Evolutionary conservation across 768 basidiomycete species (phyloP).

Genomic region (Kwoniella shandongensis): DNA sequence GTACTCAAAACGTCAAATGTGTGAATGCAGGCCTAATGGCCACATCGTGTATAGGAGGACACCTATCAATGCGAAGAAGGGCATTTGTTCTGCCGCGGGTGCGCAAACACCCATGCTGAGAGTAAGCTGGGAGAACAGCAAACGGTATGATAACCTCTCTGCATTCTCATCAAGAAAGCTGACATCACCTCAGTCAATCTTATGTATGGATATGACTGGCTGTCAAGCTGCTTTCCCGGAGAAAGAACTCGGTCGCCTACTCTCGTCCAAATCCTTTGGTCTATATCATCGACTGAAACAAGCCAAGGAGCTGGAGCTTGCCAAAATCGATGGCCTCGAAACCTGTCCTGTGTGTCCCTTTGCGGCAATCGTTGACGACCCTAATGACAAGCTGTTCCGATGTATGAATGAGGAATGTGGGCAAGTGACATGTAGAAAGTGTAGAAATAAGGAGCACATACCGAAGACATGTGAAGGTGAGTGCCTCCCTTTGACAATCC

Average conservation of each 20-base stretch:
- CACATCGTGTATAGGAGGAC: constrained; percentile 60
- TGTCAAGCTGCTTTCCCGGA: constrained; percentile 68
- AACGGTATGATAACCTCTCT: constrained; percentile 37
- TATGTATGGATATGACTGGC: constrained; percentile 80
- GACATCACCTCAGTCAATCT: constrained; percentile 56
- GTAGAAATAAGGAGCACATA: constrained; percentile 63
- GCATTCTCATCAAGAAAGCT: constrained; percentile 55
- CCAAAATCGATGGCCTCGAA: constrained; percentile 75
- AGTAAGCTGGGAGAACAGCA: constrained; percentile 59
- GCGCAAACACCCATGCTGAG: constrained; percentile 69
- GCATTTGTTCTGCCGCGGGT: constrained; percentile 78
- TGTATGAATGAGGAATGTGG: constrained; percentile 64
- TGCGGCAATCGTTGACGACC: constrained; percentile 73
- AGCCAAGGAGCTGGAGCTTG: constrained; percentile 74
- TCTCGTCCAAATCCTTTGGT: constrained; percentile 65
- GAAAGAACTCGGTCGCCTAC: constrained; percentile 67
- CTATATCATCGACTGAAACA: constrained; percentile 67
- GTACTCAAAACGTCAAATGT: constrained; percentile 43
- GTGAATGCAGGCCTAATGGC: constrained; percentile 2
- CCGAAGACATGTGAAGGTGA: constrained; percentile 53
- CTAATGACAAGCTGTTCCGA: constrained; percentile 64
- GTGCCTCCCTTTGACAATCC: too few species aligned
- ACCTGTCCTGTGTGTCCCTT: constrained; percentile 91
- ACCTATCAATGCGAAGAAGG: constrained; percentile 88
- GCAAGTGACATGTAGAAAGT: constrained; percentile 73